Evolutionary conservation across 179 eudicot genomes (phyloP).

Genomic region (Monotropa hypopitys): DNA sequence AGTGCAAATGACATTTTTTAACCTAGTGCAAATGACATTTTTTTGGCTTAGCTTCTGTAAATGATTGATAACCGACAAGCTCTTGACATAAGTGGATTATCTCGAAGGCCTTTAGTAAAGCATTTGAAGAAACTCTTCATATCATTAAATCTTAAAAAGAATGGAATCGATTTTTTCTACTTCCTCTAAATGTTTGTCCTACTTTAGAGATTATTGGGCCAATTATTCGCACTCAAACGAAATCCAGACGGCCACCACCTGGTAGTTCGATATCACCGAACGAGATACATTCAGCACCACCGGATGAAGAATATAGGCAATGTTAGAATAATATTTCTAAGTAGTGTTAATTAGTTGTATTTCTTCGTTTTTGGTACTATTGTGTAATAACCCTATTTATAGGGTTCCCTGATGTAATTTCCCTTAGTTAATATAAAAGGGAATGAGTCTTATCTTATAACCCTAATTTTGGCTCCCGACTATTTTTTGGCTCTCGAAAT

Average conservation of each 20-base stretch:
- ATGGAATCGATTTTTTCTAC: constrained; percentile 49
- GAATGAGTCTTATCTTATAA: no score
- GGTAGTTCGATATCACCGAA: constrained; percentile 15
- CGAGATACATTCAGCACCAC: constrained; percentile 11
- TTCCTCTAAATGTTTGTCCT: constrained; percentile 53
- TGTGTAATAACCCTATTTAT: no score
- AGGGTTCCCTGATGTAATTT: no score
- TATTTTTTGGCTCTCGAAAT: no score
- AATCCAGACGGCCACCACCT: constrained; percentile 22
- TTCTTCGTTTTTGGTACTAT: no score
- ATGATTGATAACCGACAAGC: constrained; percentile 94
- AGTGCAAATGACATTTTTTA: no score
- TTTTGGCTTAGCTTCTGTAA: constrained; percentile 41
- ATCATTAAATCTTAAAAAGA: constrained; percentile 69
- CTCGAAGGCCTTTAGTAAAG: constrained; percentile 60
- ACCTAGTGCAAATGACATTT: constrained; percentile 12
- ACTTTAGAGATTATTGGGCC: constrained; percentile 64
- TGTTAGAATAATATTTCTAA: no score
- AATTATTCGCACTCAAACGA: constrained; percentile 23
- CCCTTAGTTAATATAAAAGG: no score
- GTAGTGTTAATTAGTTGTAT: no score
- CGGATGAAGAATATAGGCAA: constrained; percentile 19
- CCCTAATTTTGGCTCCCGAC: no score
- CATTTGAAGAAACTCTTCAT: constrained; percentile 61
- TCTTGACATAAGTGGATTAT: constrained; percentile 77